Base-by-base conservation (phyloP, 192 early-diverging fungal species). In the Coemansia sp. region DNA sequence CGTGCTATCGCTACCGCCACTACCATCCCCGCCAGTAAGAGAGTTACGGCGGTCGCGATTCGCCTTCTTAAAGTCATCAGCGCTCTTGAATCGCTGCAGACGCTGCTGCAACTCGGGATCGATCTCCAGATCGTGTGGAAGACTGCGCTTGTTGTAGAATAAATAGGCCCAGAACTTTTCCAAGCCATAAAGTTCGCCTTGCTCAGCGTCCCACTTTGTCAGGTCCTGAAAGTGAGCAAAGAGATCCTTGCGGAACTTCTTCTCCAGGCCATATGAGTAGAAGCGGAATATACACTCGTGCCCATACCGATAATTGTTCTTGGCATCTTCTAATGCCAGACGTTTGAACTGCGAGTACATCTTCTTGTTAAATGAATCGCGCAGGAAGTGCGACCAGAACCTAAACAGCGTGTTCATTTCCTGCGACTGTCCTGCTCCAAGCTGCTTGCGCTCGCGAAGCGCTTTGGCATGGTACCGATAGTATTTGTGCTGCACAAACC, bases 321-420 rank as follows among this genome's bases (percentile, higher is more conserved):
- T 82, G 47, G 93, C 90, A 74, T 98, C 96, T 65, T 97, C 92
- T 23, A 93, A 84, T 4, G 96, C 91, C 18, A 95, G 77, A 7
- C 86, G 82, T 78, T 92, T 92, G 81, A 98, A 98, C 79, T 98
- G 94, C 50, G 77, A 71, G 73, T 94, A 95, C 94, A 98, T 95
- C 63, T 86, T 87, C 77, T 88, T 86, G 86, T 94, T 96, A 74
- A 93, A 98, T 65, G 90, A 90, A 76, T 98, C 96, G 75, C 94
- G 93, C 74, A 98, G 83, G 75, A 98, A 98, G 82, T 96, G 94
- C 54, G 89, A 93, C 96, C 96, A 98, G 90, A 98, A 98, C 23
- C 94, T 88, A 81, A 88, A 95, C 61, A 98, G 77, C 9, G 96
- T 96, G 85, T 96, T 96, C 96, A 98, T 98, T 71, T 96, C 94